Percentiles rank a stretch among this genome's conserved stretches.
These are phyloP conservation scores for Fusarium virguliforme DNA, from an alignment of 2,329 filamentous ascomycete species.

Conservation along the genomic window DNA sequence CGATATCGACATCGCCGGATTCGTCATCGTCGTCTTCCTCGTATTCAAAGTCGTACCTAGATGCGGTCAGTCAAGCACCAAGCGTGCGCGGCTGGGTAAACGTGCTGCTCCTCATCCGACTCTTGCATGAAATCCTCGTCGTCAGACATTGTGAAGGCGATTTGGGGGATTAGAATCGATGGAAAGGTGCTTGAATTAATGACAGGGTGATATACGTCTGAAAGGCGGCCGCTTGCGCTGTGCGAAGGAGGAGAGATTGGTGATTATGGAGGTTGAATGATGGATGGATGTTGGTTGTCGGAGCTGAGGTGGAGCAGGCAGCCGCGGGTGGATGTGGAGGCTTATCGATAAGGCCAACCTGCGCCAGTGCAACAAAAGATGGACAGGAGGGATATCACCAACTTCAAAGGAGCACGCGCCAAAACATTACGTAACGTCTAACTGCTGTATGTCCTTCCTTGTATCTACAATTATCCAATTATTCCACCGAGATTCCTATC, in stretches of 20 bases:
- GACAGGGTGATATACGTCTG: neutral
- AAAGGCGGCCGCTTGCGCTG: neutral
- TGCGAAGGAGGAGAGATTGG: constrained; percentile 14
- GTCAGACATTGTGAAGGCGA: constrained; percentile 63
- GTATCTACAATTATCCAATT: neutral
- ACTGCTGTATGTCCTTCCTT: neutral
- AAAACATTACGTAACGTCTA: neutral
- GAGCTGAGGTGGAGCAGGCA: constrained; percentile 47
- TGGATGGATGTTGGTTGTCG: constrained; percentile 29
- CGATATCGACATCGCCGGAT: constrained; percentile 90
- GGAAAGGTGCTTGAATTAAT: neutral
- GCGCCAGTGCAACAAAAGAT: neutral
- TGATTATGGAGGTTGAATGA: constrained; percentile 15
- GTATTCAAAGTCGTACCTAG: constrained; percentile 94
- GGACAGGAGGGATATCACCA: neutral
- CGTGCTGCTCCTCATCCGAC: constrained; percentile 64
- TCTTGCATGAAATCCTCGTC: constrained; percentile 68
- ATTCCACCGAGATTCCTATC: neutral
- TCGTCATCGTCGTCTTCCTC: constrained; percentile 94
- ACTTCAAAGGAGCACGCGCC: neutral
- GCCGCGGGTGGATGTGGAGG: constrained; percentile 37
- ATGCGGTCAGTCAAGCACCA: constrained; percentile 37
- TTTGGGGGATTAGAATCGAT: neutral
- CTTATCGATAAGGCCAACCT: constrained; percentile 46
- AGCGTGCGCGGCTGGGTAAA: constrained; percentile 23